A percentile compares a stretch with the other conserved stretches of the same genome.
These are phyloP conservation scores for Parsonsia alboflavescens DNA, from an alignment of 257 asterid genomes.

Conservation along the genomic window DNA sequence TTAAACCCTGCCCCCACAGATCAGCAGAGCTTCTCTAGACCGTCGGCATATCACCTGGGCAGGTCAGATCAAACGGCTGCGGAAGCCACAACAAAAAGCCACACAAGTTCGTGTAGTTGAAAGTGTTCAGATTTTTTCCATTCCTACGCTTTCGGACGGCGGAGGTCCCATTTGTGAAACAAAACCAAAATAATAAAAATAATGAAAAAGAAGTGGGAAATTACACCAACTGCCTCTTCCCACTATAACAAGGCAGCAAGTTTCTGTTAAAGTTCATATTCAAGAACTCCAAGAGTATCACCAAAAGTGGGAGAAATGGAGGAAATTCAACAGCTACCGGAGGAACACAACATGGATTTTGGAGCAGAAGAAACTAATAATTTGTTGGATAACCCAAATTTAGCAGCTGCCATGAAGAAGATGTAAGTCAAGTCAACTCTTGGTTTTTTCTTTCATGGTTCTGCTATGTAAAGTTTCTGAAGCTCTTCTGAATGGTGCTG, in stretches of 20 bases:
- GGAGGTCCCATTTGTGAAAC: no score
- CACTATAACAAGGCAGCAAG: background rate
- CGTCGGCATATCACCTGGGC: no score
- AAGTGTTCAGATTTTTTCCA: background rate
- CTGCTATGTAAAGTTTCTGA: background rate
- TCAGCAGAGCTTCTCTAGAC: no score
- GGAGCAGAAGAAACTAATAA: slow-evolving; percentile 2
- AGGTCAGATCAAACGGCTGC: no score
- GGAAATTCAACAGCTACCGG: background rate
- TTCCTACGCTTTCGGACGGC: slow-evolving; percentile 1
- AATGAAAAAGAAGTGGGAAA: background rate
- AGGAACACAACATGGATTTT: no score
- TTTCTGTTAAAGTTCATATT: background rate
- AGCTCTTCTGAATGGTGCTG: background rate
- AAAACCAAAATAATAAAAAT: background rate
- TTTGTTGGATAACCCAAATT: slow-evolving; percentile 1
- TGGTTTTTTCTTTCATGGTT: background rate
- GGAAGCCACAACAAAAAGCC: no score
- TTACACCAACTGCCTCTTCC: no score
- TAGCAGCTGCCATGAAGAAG: slow-evolving; percentile 2
- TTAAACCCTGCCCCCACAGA: no score
- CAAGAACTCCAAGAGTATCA: background rate
- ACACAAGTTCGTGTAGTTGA: no score
- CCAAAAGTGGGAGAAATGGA: background rate
- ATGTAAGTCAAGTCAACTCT: slow-evolving; percentile 10